Conservation (phyloP, 345 rosid species). For the Sonneratia alba region DNA sequence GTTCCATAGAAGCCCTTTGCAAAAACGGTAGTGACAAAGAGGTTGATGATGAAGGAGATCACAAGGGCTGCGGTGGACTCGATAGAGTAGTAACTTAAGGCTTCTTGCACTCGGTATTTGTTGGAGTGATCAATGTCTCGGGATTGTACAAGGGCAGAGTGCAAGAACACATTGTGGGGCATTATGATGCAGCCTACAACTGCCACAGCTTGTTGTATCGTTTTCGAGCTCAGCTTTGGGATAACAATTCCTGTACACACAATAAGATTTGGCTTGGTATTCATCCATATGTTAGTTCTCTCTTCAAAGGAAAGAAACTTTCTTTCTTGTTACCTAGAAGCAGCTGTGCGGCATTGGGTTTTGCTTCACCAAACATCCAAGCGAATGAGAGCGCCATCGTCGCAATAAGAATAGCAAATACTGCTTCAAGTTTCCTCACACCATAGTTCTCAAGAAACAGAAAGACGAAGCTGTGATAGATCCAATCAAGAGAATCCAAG, state of each 20-base stretch:
- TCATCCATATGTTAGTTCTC: not conserved
- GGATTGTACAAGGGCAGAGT: slow-evolving; percentile 19
- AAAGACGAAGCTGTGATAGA: slow-evolving; percentile 24
- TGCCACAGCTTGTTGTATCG: slow-evolving; percentile 15
- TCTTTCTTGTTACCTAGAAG: slow-evolving; percentile 20
- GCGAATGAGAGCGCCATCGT: slow-evolving; percentile 34
- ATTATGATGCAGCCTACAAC: slow-evolving; percentile 18
- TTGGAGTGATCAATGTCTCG: slow-evolving; percentile 11
- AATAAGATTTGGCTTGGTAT: not conserved
- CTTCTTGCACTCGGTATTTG: slow-evolving; percentile 14
- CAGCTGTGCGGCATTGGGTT: slow-evolving; percentile 27
- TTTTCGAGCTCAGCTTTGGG: slow-evolving; percentile 17
- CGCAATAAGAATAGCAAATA: slow-evolving; percentile 30
- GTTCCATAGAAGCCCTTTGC: slow-evolving; percentile 18
- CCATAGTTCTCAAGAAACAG: slow-evolving; percentile 40
- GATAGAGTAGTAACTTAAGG: slow-evolving; percentile 14
- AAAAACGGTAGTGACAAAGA: slow-evolving; percentile 14
- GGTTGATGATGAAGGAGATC: slow-evolving; percentile 13
- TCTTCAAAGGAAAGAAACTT: not conserved
- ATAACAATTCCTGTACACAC: slow-evolving; percentile 11
- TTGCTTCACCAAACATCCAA: slow-evolving; percentile 36
- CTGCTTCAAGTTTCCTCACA: slow-evolving; percentile 37
- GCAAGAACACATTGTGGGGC: slow-evolving; percentile 19
- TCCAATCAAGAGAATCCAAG: not conserved
- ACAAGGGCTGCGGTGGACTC: slow-evolving; percentile 12